These are phyloP conservation scores for Ophiostoma pallidulum DNA, from an alignment of 2,329 filamentous ascomycete genomes.

Conservation along the genomic window DNA sequence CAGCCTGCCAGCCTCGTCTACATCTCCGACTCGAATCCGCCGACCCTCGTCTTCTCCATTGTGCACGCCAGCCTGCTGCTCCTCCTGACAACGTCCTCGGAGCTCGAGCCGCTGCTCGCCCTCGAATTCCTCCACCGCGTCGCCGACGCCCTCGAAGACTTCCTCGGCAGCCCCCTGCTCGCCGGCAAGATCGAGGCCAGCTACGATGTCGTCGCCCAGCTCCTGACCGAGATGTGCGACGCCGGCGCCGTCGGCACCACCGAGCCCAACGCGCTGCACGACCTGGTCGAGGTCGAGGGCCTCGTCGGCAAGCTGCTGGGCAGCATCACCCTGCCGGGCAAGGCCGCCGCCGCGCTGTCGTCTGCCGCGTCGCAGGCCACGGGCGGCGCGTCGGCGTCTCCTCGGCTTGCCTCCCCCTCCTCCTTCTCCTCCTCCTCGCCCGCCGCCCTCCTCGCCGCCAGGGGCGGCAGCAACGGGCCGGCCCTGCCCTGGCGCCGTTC, in stretches of 20 bases:
- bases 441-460: constrained; percentile 28
- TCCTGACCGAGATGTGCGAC: constrained; percentile 95
- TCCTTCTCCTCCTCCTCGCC: constrained; percentile 19
- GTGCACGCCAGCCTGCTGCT: constrained; percentile 78
- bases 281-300: constrained; percentile 84
- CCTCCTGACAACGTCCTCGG: constrained; percentile 71
- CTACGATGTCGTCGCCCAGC: constrained; percentile 89
- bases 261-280: constrained; percentile 83
- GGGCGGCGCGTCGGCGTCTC: neutral
- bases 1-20: constrained; percentile 84
- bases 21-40: constrained; percentile 69
- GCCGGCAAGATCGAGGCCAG: constrained; percentile 77
- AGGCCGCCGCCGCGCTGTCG: constrained; percentile 14
- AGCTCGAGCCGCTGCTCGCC: constrained; percentile 80
- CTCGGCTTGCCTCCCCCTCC: neutral
- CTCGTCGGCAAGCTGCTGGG: constrained; percentile 83
- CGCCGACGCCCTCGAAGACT: constrained; percentile 88
- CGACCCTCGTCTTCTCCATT: constrained; percentile 81
- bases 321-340: constrained; percentile 74
- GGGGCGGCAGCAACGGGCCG: constrained; percentile 31
- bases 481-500: constrained; percentile 78
- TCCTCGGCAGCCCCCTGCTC: constrained; percentile 77
- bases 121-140: constrained; percentile 93
- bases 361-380: constrained; percentile 5
- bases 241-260: constrained; percentile 81